These are phyloP conservation scores for Kwoniella shandongensis DNA, from an alignment of 768 basidiomycete genomes.

Conservation along the genomic window DNA sequence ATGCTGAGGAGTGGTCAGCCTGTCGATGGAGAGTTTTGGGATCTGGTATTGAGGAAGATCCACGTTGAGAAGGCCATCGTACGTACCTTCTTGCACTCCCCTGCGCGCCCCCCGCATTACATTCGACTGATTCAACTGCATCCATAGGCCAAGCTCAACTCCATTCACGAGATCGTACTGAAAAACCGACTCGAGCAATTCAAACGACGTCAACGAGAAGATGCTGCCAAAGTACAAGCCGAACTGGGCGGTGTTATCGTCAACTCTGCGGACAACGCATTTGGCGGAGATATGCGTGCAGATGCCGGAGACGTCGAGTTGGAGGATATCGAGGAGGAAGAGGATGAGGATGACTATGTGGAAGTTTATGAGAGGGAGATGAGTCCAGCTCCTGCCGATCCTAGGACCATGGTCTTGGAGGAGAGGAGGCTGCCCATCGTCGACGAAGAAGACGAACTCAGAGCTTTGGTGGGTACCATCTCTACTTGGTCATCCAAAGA, in stretches of 20 bases:
- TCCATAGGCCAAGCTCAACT: slow-evolving; percentile 79
- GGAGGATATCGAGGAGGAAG: slow-evolving; percentile 59
- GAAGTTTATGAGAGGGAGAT: slow-evolving; percentile 82
- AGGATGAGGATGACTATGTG: slow-evolving; percentile 50
- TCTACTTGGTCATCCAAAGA: not conserved
- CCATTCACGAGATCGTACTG: slow-evolving; percentile 92
- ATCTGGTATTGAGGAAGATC: slow-evolving; percentile 81
- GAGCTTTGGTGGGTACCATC: slow-evolving; percentile 37
- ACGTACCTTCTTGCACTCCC: slow-evolving; percentile 17
- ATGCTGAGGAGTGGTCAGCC: slow-evolving; percentile 91
- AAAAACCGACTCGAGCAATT: slow-evolving; percentile 94
- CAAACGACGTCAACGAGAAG: slow-evolving; percentile 91
- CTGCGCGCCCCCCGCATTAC: not conserved
- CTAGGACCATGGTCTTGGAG: slow-evolving; percentile 68
- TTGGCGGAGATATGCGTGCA: slow-evolving; percentile 55
- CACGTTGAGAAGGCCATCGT: slow-evolving; percentile 98
- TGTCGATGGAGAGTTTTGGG: slow-evolving; percentile 98
- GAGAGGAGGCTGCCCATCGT: slow-evolving; percentile 80
- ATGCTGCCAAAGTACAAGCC: slow-evolving; percentile 89
- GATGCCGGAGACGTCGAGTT: slow-evolving; percentile 47
- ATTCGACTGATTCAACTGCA: not conserved
- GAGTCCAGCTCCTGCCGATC: slow-evolving; percentile 77
- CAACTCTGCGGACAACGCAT: slow-evolving; percentile 62
- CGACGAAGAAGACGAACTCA: slow-evolving; percentile 57
- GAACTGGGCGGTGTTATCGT: slow-evolving; percentile 62